Percentiles rank a stretch among this genome's conserved stretches.
phyloP scores from a whole-genome alignment of 306 rosid genomes.

The Crataegus laevigata region DNA sequence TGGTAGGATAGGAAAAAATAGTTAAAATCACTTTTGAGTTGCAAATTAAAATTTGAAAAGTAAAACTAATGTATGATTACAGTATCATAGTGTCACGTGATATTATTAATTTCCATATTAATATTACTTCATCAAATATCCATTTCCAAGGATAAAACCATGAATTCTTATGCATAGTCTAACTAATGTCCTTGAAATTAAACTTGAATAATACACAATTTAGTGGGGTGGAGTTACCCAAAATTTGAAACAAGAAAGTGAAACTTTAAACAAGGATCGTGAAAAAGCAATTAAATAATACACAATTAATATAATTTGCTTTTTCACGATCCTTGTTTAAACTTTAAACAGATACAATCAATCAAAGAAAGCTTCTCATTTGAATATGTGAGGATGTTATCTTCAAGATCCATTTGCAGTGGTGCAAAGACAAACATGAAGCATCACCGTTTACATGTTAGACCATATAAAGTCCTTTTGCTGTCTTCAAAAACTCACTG shows the following conservation, averaged over 20 bases:
- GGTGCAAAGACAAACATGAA: neutral
- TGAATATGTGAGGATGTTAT: too few relatives aligned
- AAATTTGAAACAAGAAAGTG: neutral
- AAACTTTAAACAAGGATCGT: constrained; percentile 8
- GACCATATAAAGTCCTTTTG: constrained; percentile 27
- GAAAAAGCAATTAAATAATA: too few relatives aligned
- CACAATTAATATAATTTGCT: too few relatives aligned
- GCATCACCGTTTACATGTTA: neutral
- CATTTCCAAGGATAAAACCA: neutral
- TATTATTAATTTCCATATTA: too few relatives aligned
- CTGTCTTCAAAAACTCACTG: constrained; percentile 62
- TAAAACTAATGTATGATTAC: too few relatives aligned
- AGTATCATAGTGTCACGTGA: too few relatives aligned
- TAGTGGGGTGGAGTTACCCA: constrained; percentile 35
- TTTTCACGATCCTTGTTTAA: too few relatives aligned
- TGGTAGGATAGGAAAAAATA: too few relatives aligned
- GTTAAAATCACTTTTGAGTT: too few relatives aligned
- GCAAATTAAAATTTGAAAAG: too few relatives aligned
- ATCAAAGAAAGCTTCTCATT: too few relatives aligned
- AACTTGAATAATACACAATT: neutral
- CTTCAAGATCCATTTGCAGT: neutral
- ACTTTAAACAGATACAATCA: too few relatives aligned
- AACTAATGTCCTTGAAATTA: neutral
- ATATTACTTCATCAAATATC: neutral
- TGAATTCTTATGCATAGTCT: neutral